Percentiles rank a stretch among this genome's conserved stretches.
These are phyloP conservation scores for Glycine latifolia DNA, from an alignment of 306 rosid genomes.

Conservation along the genomic window DNA sequence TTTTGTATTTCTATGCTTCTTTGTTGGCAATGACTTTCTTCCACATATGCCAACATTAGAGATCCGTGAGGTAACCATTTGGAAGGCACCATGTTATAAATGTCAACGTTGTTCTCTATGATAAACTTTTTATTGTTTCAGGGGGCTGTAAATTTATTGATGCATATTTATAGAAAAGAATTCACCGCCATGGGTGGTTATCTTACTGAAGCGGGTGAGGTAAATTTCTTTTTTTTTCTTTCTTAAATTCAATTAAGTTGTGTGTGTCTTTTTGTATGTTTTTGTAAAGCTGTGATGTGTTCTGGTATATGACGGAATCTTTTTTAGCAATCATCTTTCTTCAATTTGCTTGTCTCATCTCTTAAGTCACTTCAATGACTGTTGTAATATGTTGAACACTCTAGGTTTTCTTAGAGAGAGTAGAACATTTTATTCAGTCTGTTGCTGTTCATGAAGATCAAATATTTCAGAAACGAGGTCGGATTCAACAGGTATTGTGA, in stretches of 20 bases:
- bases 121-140: conserved; percentile 52
- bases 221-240: conserved; percentile 57
- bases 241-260: conserved; percentile 17
- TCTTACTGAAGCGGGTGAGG: conserved; percentile 99
- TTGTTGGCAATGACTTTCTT: conserved; percentile 95
- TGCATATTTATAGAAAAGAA: conserved; percentile 91
- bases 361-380: conserved; percentile 36
- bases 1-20: conserved; percentile 88
- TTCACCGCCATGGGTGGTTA: conserved; percentile 95
- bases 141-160: conserved; percentile 96
- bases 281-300: conserved; percentile 24
- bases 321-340: conserved; percentile 29
- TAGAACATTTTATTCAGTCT: conserved; percentile 83
- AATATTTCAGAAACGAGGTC: conserved; percentile 90
- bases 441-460: conserved; percentile 85
- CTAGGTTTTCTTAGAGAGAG: conserved; percentile 86
- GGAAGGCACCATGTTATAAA: conserved; percentile 36
- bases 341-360: conserved; percentile 25
- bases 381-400: conserved; percentile 34
- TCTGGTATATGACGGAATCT: conserved; percentile 17
- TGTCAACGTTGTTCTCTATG: conserved; percentile 41
- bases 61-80: conserved; percentile 86
- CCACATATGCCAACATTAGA: conserved; percentile 98
- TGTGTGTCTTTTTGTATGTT: conserved; percentile 9
- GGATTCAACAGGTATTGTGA: conserved; percentile 84